Conservation (phyloP, 352 stramenopile genomes). For the Phytophthora vignae region DNA sequence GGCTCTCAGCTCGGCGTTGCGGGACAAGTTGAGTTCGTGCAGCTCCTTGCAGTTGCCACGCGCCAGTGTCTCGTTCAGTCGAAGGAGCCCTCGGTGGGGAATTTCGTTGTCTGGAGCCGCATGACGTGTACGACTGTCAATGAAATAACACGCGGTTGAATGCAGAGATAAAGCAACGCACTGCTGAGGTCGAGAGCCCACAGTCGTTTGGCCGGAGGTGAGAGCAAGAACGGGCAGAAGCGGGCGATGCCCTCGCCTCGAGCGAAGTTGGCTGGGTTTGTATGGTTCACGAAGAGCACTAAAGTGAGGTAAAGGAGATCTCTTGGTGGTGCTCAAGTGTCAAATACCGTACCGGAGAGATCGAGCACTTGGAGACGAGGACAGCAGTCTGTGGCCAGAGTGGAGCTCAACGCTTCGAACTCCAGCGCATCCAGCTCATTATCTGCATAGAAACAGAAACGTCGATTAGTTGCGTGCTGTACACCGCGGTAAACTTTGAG, state of each 20-base stretch:
- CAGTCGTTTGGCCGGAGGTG: conserved; percentile 33
- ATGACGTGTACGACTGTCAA: conserved; percentile 1
- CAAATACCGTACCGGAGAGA: conserved; percentile 43
- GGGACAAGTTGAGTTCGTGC: conserved; percentile 60
- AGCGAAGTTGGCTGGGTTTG: conserved; percentile 54
- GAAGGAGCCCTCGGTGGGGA: conserved; percentile 41
- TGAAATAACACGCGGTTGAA: not conserved
- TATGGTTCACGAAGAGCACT: too few species aligned
- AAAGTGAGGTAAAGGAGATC: too few species aligned
- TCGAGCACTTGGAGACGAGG: conserved; percentile 44
- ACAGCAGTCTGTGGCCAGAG: conserved; percentile 33
- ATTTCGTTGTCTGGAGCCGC: conserved; percentile 58
- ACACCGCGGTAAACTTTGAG: too few species aligned
- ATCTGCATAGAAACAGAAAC: too few species aligned
- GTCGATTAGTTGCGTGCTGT: too few species aligned
- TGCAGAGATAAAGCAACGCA: conserved; percentile 23
- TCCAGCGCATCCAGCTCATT: conserved; percentile 48
- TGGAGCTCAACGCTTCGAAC: conserved; percentile 40
- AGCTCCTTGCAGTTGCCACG: conserved; percentile 50
- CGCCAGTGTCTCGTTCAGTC: conserved; percentile 53
- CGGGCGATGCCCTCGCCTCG: conserved; percentile 50
- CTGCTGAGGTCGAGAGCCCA: conserved; percentile 60
- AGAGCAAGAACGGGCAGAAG: conserved; percentile 54
- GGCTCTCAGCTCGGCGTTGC: conserved; percentile 49
- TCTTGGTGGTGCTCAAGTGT: too few species aligned